Evolutionary conservation across 768 basidiomycete species (phyloP), one percentile per base, ranked within the genome.

Genomic region (Hortiboletus flavorubellus): DNA sequence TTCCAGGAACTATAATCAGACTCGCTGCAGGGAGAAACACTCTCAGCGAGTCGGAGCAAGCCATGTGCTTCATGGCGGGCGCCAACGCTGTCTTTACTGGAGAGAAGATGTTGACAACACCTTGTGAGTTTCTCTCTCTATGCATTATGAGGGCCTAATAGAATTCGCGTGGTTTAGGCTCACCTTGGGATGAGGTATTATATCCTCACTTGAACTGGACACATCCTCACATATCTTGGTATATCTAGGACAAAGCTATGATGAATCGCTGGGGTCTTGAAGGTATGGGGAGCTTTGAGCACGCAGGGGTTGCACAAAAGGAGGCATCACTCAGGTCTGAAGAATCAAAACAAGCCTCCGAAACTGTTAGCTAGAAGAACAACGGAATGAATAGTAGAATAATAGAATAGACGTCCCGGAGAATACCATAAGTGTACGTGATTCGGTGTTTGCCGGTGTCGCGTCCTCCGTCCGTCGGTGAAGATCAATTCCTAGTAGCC

Each of bases 1-100:
- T 98, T 63, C 96, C 96, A 2, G 80, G 76, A 55, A 94, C 96
- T 11, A 98, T 98, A 65, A 97, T 98, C 55, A 84, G 96, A 53
- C 84, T 98, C 26, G 94, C 96, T 8, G 96, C 96, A 18, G 96
- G 96, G 52, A 78, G 96, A 64, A 93, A 93, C 69, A 90, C 85
- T 2, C 82, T 97, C 62, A 79, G 78, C 55, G 96, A 98, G 75
- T 79, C 90, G 9, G 91, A 98, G 72, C 96, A 98, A 69, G 93
- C 89, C 8, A 93, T 98, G 89, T 94, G 93, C 67, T 98, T 98
- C 75, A 89, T 98, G 90, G 94, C 96, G 1, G 96, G 96, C 23
- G 96, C 95, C 21, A 98, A 98, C 67, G 96, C 96, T 21, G 87
- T 98, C 57, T 98, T 98, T 71, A 98, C 96, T n/a, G 96, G 95